Conservation (phyloP, 202 grass and related monocot genomes). For the Schoenoplectus triqueter region DNA sequence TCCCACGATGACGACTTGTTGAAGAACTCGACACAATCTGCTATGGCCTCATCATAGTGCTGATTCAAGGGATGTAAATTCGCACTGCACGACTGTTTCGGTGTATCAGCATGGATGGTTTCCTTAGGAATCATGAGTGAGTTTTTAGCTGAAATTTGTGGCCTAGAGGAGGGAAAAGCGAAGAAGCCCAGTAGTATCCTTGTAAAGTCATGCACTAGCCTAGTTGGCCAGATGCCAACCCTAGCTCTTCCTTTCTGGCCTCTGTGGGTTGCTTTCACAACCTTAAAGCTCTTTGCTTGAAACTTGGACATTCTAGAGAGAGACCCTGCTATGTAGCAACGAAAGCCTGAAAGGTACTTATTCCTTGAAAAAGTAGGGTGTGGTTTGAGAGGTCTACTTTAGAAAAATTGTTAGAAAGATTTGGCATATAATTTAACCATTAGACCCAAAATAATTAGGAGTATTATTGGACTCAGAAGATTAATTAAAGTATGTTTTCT, state of each 20-base stretch:
- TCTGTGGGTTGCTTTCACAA: constrained; percentile 42
- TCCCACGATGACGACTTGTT: constrained; percentile 64
- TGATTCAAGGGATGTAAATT: constrained; percentile 70
- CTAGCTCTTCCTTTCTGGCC: constrained; percentile 38
- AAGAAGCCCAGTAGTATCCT: constrained; percentile 79
- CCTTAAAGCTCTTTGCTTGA: constrained; percentile 61
- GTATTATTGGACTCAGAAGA: not conserved
- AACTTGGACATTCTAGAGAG: constrained; percentile 65
- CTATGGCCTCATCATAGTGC: constrained; percentile 94
- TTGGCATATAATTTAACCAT: constrained; percentile 31
- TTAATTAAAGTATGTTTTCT: not conserved
- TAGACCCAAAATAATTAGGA: constrained; percentile 15
- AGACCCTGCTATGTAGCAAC: constrained; percentile 15
- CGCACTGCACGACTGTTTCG: constrained; percentile 59
- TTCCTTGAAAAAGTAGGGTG: constrained; percentile 41
- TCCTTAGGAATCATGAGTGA: constrained; percentile 20
- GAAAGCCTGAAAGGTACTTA: constrained; percentile 40
- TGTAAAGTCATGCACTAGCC: constrained; percentile 68
- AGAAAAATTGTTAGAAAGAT: constrained; percentile 25
- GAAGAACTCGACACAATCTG: constrained; percentile 94
- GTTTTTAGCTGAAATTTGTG: constrained; percentile 38
- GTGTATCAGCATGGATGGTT: not conserved
- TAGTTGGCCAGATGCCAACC: constrained; percentile 57
- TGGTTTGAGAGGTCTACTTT: constrained; percentile 32
- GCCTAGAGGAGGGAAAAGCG: constrained; percentile 48